phyloP scores from a whole-genome alignment of 352 stramenopile species.

The Pythium aquatile region DNA sequence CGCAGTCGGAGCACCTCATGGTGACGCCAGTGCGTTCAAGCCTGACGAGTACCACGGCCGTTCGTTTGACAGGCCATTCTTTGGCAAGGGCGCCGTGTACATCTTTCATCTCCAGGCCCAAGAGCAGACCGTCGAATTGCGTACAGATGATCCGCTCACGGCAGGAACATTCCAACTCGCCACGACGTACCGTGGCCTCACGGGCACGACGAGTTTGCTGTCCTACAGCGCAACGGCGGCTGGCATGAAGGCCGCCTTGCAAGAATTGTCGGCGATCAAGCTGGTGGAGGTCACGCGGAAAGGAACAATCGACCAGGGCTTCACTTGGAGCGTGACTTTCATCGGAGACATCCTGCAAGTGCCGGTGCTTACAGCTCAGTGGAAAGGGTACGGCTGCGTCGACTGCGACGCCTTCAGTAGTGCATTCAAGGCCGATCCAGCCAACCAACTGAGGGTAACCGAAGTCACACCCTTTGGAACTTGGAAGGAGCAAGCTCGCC shows the following conservation, averaged over 20 bases:
- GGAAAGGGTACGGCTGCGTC: slow-evolving; percentile 57
- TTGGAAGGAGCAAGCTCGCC: slow-evolving; percentile 60
- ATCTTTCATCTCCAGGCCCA: slow-evolving; percentile 77
- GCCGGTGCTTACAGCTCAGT: slow-evolving; percentile 59
- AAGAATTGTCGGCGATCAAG: slow-evolving; percentile 75
- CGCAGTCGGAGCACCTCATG: slow-evolving; percentile 87
- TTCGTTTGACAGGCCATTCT: slow-evolving; percentile 59
- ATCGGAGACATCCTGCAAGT: slow-evolving; percentile 69
- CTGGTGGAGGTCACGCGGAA: slow-evolving; percentile 78
- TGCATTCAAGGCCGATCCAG: slow-evolving; percentile 48
- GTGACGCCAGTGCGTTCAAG: slow-evolving; percentile 64
- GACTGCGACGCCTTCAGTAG: slow-evolving; percentile 80
- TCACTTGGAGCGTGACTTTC: slow-evolving; percentile 82
- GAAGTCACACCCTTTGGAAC: slow-evolving; percentile 49
- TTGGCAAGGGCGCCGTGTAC: slow-evolving; percentile 71
- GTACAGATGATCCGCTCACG: slow-evolving; percentile 58
- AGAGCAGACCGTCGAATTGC: slow-evolving; percentile 59
- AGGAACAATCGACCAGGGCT: slow-evolving; percentile 72
- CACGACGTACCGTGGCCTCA: slow-evolving; percentile 55
- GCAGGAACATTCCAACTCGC: slow-evolving; percentile 75
- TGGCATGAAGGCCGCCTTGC: slow-evolving; percentile 77
- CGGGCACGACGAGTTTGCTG: slow-evolving; percentile 56
- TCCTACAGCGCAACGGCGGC: slow-evolving; percentile 60
- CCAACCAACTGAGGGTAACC: slow-evolving; percentile 51
- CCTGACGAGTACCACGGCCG: slow-evolving; percentile 54